Percentiles rank a stretch among this genome's conserved stretches.
phyloP scores from a whole-genome alignment of 2,329 filamentous ascomycete species.

The Periconia digitata region DNA sequence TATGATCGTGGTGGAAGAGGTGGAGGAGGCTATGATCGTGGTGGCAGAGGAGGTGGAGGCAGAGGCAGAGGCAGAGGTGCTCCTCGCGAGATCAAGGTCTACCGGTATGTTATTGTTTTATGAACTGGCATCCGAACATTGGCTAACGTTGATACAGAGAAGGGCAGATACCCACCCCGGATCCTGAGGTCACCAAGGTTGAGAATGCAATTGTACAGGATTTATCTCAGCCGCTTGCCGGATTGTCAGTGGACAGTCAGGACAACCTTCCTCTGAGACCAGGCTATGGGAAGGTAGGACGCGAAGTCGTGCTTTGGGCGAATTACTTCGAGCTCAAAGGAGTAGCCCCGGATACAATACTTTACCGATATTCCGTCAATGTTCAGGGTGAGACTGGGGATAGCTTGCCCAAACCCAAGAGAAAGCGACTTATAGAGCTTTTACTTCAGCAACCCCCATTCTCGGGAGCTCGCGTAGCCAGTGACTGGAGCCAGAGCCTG shows the following conservation, averaged over 20 bases:
- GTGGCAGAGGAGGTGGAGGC: constrained; percentile 13
- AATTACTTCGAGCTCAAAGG: constrained; percentile 46
- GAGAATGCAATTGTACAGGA: constrained; percentile 38
- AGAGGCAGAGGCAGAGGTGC: constrained; percentile 7
- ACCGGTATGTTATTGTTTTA: constrained; percentile 22
- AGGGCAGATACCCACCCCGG: constrained; percentile 38
- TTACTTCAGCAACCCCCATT: constrained; percentile 43
- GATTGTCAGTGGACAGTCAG: constrained; percentile 15
- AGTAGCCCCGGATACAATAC: constrained; percentile 15
- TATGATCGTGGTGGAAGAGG: constrained; percentile 14
- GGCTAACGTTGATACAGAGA: constrained; percentile 13
- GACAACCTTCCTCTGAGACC: constrained; percentile 28
- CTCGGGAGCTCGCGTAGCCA: constrained; percentile 32
- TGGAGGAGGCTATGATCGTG: constrained; percentile 10
- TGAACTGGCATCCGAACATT: neutral
- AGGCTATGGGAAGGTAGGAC: constrained; percentile 42
- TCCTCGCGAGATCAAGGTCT: constrained; percentile 11
- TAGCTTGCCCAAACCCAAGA: constrained; percentile 44
- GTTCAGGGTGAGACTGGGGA: constrained; percentile 21
- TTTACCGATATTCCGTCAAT: constrained; percentile 32
- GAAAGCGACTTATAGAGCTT: constrained; percentile 51
- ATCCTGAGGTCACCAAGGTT: constrained; percentile 27
- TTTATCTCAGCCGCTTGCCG: constrained; percentile 23
- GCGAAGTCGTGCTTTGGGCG: constrained; percentile 42
- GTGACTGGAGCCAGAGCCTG: constrained; percentile 42